Conservation (phyloP, 129 eudicot species). For the Arctium lappa region DNA sequence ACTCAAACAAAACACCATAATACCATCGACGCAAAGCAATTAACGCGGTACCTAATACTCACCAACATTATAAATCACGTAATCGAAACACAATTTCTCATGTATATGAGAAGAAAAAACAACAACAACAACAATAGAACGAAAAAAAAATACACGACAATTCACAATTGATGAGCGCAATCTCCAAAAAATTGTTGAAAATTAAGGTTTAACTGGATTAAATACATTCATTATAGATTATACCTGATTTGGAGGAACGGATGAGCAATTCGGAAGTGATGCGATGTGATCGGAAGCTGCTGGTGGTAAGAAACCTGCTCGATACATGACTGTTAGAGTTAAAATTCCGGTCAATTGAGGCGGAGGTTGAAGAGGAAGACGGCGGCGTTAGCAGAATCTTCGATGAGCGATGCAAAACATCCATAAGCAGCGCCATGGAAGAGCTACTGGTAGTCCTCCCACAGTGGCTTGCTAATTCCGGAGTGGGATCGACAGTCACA, state of each 20-base stretch:
- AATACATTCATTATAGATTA: neutral
- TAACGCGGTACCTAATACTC: neutral
- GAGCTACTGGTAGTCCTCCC: neutral
- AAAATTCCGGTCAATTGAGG: conserved; percentile 21
- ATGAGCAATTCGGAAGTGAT: conserved; percentile 6
- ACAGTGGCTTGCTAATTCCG: neutral
- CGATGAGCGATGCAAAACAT: conserved; percentile 19
- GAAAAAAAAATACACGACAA: neutral
- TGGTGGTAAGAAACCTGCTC: neutral
- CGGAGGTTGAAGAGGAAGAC: conserved; percentile 11
- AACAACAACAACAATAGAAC: neutral
- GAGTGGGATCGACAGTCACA: neutral
- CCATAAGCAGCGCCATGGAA: conserved; percentile 25
- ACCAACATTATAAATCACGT: neutral
- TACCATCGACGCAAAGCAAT: neutral
- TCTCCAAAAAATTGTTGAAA: neutral
- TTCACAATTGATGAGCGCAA: neutral
- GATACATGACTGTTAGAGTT: conserved; percentile 5
- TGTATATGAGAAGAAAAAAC: neutral
- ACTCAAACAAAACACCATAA: conserved; percentile 1
- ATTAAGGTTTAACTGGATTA: neutral
- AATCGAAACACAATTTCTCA: neutral
- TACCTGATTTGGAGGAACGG: conserved; percentile 28
- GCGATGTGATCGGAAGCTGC: conserved; percentile 29
- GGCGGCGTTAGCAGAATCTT: conserved; percentile 21